Evolutionary conservation across 148 eudicot species (phyloP).

Genomic region (Arbutus unedo): DNA sequence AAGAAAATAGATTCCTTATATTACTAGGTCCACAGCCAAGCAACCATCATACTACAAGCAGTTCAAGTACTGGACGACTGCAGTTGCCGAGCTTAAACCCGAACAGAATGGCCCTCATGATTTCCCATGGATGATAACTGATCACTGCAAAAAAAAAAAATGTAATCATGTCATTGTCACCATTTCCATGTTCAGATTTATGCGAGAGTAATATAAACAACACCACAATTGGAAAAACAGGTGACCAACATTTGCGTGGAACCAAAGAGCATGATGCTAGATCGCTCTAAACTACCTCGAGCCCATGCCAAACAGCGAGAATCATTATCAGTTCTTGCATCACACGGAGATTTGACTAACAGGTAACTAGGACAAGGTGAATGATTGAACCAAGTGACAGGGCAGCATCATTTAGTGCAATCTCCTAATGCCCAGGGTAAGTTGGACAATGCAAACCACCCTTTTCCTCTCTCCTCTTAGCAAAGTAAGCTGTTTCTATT

Average conservation of each 20-base stretch:
- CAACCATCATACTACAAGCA: background rate
- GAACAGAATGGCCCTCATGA: background rate
- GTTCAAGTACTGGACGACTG: background rate
- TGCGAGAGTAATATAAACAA: background rate
- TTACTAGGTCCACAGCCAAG: background rate
- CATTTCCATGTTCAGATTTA: background rate
- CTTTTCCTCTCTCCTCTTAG: too few species aligned
- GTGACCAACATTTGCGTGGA: background rate
- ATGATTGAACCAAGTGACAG: background rate
- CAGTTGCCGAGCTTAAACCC: background rate
- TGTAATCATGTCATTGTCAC: background rate
- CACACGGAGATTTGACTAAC: background rate
- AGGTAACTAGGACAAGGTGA: background rate
- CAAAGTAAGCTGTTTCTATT: too few species aligned
- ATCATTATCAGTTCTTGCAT: too few species aligned
- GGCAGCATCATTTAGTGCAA: background rate
- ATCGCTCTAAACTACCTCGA: background rate
- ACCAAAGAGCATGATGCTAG: background rate
- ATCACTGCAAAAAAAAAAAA: conserved; percentile 14
- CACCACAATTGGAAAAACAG: background rate
- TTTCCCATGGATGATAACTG: background rate
- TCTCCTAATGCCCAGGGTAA: background rate
- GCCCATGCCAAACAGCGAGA: too few species aligned
- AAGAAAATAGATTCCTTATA: background rate
- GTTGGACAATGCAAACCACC: background rate